phyloP scores from a whole-genome alignment of 106 monocot species.

The Triglochin maritima region DNA sequence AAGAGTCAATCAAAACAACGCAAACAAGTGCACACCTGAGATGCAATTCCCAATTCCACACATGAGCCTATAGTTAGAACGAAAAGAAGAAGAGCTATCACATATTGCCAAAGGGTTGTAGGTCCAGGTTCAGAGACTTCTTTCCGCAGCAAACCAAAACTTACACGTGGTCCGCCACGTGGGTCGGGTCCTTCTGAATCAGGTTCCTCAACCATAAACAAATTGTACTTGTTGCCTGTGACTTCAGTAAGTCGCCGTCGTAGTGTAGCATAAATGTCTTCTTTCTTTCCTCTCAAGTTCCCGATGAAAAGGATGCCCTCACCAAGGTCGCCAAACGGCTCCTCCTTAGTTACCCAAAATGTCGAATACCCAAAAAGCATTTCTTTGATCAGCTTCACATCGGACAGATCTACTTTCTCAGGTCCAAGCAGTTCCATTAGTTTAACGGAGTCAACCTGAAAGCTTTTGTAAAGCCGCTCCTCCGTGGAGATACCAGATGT shows the following conservation, averaged over 20 bases:
- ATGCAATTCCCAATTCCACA: conserved; percentile 94
- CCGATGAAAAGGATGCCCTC: conserved; percentile 97
- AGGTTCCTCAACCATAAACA: conserved; percentile 97
- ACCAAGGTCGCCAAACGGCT: conserved; percentile 89
- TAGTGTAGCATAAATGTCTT: conserved; percentile 78
- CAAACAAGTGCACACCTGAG: conserved; percentile 42
- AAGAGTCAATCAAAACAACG: conserved; percentile 2
- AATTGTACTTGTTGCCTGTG: conserved; percentile 68
- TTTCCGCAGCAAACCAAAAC: conserved; percentile 85
- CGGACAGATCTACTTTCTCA: conserved; percentile 85
- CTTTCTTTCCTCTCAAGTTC: conserved; percentile 79
- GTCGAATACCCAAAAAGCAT: conserved; percentile 96
- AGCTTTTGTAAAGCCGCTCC: conserved; percentile 54
- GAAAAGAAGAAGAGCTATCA: conserved; percentile 83
- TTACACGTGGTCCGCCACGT: conserved; percentile 87
- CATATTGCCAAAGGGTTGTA: conserved; percentile 94
- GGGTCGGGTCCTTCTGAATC: conserved; percentile 94
- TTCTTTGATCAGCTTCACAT: conserved; percentile 85
- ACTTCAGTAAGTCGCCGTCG: conserved; percentile 55
- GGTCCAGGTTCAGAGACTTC: conserved; percentile 96
- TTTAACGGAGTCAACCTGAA: conserved; percentile 86
- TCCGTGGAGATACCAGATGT: conserved; percentile 34
- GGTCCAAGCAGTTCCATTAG: conserved; percentile 92
- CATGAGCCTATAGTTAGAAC: conserved; percentile 83
- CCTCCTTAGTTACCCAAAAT: conserved; percentile 93